Evolutionary conservation across 495 filamentous ascomycete species (phyloP).

Genomic region (Cercophora newfieldiana): DNA sequence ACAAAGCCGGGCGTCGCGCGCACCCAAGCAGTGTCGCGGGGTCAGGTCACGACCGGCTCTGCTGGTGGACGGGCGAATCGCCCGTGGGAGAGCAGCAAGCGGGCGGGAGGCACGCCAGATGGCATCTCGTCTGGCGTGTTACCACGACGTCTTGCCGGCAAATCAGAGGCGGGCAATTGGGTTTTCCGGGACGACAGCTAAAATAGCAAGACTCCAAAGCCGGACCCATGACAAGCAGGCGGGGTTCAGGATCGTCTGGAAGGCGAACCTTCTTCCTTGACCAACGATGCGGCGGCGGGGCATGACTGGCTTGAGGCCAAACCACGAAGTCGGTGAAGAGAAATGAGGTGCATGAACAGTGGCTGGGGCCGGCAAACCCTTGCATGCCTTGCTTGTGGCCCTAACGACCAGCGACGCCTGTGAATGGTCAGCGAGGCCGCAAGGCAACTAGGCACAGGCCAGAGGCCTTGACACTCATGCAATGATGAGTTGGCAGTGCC

Average conservation of each 20-base stretch:
- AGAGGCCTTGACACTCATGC: constrained; percentile 64
- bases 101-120: constrained; percentile 3
- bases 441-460: constrained; percentile 52
- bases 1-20: constrained; percentile 8
- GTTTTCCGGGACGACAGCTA: constrained; percentile 26
- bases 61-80: constrained; percentile 34
- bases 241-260: constrained; percentile 18
- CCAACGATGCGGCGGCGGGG: constrained; percentile 19
- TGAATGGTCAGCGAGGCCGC: constrained; percentile 37
- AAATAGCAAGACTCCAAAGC: constrained; percentile 18
- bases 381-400: constrained; percentile 44
- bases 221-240: constrained; percentile 9
- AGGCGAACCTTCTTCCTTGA: constrained; percentile 19
- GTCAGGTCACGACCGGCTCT: constrained; percentile 16
- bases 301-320: constrained; percentile 52
- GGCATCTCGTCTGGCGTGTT: constrained; percentile 5
- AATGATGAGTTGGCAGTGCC: constrained; percentile 88
- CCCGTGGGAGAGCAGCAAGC: constrained; percentile 17
- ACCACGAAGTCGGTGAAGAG: constrained; percentile 61
- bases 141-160: constrained; percentile 20
- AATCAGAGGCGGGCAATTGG: constrained; percentile 35
- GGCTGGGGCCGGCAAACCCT: constrained; percentile 46
- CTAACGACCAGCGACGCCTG: constrained; percentile 34
- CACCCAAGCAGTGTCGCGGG: constrained; percentile 12
- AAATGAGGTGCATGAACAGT: constrained; percentile 61